Evolutionary conservation across 1,284 basidiomycete genomes (phyloP).

Genomic region (Ustilago hordei): DNA sequence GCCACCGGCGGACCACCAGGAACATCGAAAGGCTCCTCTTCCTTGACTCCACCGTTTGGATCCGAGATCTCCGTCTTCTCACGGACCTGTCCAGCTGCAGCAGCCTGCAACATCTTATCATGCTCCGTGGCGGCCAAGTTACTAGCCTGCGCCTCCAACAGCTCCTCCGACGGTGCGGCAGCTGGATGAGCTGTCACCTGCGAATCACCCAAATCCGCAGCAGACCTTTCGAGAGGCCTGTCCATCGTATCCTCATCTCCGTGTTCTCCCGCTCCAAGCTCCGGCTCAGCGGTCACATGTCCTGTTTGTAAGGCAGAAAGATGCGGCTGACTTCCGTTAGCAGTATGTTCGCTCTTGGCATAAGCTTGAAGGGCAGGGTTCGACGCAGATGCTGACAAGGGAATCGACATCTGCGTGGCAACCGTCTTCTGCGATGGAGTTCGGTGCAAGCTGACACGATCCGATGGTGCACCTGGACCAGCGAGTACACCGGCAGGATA

Average conservation of each 20-base stretch:
- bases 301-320: constrained; percentile 9
- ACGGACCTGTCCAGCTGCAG: constrained; percentile 3
- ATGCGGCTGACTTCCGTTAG: constrained; percentile 35
- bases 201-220: constrained; percentile 11
- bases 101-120: constrained; percentile 19
- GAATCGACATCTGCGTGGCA: constrained; percentile 61
- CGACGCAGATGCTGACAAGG: constrained; percentile 52
- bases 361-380: constrained; percentile 38
- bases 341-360: constrained; percentile 30
- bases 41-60: not conserved
- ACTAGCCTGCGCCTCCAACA: constrained; percentile 34
- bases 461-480: constrained; percentile 34
- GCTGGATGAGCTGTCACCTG: constrained; percentile 8
- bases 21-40: constrained; percentile 20
- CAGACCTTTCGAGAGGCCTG: constrained; percentile 10
- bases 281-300: constrained; percentile 21
- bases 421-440: constrained; percentile 62
- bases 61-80: not conserved
- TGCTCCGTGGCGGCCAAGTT: constrained; percentile 41
- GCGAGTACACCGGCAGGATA: constrained; percentile 14
- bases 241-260: constrained; percentile 6
- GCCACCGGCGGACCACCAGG: constrained; percentile 23
- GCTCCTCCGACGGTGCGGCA: constrained; percentile 8
- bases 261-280: not conserved
- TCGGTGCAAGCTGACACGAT: constrained; percentile 55